Evolutionary conservation across 2,329 filamentous ascomycete genomes (phyloP).

Genomic region (Penicillium sp.): DNA sequence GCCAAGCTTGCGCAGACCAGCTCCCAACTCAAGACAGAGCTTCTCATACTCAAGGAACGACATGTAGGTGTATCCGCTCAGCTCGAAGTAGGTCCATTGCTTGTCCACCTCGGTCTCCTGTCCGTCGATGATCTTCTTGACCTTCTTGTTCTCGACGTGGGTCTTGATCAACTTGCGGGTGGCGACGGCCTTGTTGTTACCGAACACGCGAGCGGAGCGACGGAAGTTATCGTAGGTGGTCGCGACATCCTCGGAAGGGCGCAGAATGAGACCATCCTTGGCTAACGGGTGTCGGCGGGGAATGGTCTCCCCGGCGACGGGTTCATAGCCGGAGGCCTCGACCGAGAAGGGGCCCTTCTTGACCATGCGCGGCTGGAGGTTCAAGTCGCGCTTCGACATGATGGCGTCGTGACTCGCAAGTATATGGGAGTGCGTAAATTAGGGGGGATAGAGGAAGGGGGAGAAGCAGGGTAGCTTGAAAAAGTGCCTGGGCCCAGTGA

Average conservation of each 20-base stretch:
- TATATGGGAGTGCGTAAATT: background rate
- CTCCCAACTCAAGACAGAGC: constrained; percentile 67
- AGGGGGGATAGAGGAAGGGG: background rate
- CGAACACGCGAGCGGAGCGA: constrained; percentile 64
- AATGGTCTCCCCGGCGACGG: constrained; percentile 78
- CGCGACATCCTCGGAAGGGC: constrained; percentile 67
- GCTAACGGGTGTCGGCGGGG: constrained; percentile 73
- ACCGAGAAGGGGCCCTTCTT: constrained; percentile 74
- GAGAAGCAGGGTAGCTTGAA: background rate
- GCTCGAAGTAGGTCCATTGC: constrained; percentile 88
- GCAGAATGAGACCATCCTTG: constrained; percentile 68
- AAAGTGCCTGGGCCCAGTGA: constrained; percentile 3
- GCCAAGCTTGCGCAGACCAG: constrained; percentile 73
- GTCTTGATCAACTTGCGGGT: constrained; percentile 72
- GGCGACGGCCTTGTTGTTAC: constrained; percentile 67
- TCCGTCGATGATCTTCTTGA: constrained; percentile 85
- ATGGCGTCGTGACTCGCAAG: constrained; percentile 11
- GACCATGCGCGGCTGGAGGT: constrained; percentile 52
- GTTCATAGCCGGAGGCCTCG: constrained; percentile 67
- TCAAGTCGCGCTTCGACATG: constrained; percentile 35
- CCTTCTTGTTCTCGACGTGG: constrained; percentile 82
- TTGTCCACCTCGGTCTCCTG: constrained; percentile 79
- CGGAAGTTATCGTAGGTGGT: constrained; percentile 80
- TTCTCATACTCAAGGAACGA: constrained; percentile 79
- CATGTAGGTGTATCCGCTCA: constrained; percentile 73